A percentile compares a stretch with the other conserved stretches of the same genome.
Conservation (phyloP, 148 eudicot species). For the Rhododendron kiyosumense region DNA sequence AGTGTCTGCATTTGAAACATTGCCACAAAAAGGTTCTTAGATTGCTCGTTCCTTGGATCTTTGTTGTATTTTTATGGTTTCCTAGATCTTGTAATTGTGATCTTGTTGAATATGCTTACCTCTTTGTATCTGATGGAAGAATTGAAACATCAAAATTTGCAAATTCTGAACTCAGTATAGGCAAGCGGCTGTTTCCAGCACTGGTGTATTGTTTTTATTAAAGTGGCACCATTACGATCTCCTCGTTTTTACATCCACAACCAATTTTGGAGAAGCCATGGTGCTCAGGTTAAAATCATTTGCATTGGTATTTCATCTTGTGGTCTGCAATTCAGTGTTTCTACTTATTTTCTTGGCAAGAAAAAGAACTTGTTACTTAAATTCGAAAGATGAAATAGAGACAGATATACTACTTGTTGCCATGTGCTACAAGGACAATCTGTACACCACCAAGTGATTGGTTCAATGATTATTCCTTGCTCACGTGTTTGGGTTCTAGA, state of each 20-base stretch:
- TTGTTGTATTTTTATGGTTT: neutral
- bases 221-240: neutral
- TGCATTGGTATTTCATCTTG: neutral
- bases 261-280: neutral
- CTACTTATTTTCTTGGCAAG: neutral
- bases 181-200: neutral
- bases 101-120: neutral
- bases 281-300: neutral
- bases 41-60: neutral
- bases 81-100: neutral
- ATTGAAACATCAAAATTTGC: neutral
- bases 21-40: constrained; percentile 80
- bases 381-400: neutral
- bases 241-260: neutral
- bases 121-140: neutral
- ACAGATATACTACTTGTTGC: neutral
- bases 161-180: neutral
- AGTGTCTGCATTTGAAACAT: constrained; percentile 92
- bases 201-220: neutral
- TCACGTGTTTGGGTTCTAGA: neutral
- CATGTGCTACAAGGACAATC: neutral
- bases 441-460: neutral
- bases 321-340: neutral
- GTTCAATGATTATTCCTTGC: neutral
- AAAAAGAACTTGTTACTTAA: neutral